Percentiles rank a stretch among this genome's conserved stretches.
Conservation (phyloP, 257 asterid species). For the Misopates orontium region DNA sequence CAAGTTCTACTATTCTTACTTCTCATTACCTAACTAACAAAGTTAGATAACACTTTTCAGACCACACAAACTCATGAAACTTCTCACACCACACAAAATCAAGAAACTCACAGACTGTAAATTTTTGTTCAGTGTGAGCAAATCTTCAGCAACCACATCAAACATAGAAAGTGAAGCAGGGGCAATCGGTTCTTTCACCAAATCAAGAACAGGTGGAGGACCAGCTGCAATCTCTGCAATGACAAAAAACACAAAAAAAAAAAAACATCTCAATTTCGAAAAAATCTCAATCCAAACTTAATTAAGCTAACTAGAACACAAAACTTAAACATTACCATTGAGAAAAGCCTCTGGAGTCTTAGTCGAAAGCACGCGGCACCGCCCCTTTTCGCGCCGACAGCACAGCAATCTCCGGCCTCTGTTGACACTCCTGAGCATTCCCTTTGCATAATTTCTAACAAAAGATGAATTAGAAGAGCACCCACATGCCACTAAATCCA, state of each 20-base stretch:
- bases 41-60: not conserved
- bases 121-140: slow-evolving; percentile 70
- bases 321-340: slow-evolving; percentile 44
- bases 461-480: slow-evolving; percentile 65
- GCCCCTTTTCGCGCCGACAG: slow-evolving; percentile 51
- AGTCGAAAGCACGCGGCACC: slow-evolving; percentile 61
- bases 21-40: not conserved
- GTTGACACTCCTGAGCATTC: slow-evolving; percentile 44
- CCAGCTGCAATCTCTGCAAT: slow-evolving; percentile 51
- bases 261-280: slow-evolving; percentile 4
- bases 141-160: slow-evolving; percentile 82
- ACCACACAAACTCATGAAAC: slow-evolving; percentile 4
- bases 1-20: not conserved
- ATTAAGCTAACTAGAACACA: not conserved
- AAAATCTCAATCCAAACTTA: not conserved
- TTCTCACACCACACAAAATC: not conserved
- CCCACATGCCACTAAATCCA: slow-evolving; percentile 65
- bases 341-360: slow-evolving; percentile 63
- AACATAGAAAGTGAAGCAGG: slow-evolving; percentile 59
- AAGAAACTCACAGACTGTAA: slow-evolving; percentile 67
- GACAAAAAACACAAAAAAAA: slow-evolving; percentile 3
- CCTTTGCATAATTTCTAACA: slow-evolving; percentile 39
- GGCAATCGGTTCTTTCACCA: slow-evolving; percentile 38
- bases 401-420: slow-evolving; percentile 51
- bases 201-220: slow-evolving; percentile 57